Evolutionary conservation across 208 protist species (phyloP), one percentile per base, ranked within the genome.

Genomic region (Wallacemonas rigidus): DNA sequence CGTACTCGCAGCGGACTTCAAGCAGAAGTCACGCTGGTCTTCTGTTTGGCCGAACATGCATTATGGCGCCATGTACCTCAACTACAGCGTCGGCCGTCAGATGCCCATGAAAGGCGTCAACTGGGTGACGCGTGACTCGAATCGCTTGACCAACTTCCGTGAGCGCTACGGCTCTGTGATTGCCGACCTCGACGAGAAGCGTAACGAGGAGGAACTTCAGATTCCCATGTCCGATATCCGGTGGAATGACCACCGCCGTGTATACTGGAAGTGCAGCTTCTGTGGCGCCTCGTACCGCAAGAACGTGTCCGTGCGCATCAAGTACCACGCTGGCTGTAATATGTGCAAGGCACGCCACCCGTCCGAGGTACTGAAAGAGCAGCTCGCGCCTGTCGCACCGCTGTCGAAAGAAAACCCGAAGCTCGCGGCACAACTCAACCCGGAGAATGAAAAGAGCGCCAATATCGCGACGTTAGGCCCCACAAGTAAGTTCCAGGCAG

Each of bases 21-120:
- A 96, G 77, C 91, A 96, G 79, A 96, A 96, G 74, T 94, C 89
- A 6, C 82, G 89, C n/a, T 93, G 87, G 88, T 88, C 86, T n/a
- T 68, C 69, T 12, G 89, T 94, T 67, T 96, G 89, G 89, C 91
- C 91, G n/a, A 92, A 93, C 76, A 93, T 94, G 89, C 87, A 81
- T 61, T 96, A 96, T 71, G 91, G 91, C 51, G 79, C 87, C 40
- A 94, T 94, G 89, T 96, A 86, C 58, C 88, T 96, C 14, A 83
- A 75, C 71, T 96, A 93, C 77, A 89, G 87, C 53, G 81, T 91
- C 8, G 86, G 87, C 15, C 82, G 91, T 57, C 77, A 94, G 74
- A 75, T 94, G 41, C 89, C 89, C 7, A 91, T 94, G 88, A 71
- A 75, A n/a, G 88, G 91, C 1, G 85, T 93, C 6, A 95, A 93